These are phyloP conservation scores for Chlorella variabilis DNA, from an alignment of 163 green algal species.

Conservation along the genomic window DNA sequence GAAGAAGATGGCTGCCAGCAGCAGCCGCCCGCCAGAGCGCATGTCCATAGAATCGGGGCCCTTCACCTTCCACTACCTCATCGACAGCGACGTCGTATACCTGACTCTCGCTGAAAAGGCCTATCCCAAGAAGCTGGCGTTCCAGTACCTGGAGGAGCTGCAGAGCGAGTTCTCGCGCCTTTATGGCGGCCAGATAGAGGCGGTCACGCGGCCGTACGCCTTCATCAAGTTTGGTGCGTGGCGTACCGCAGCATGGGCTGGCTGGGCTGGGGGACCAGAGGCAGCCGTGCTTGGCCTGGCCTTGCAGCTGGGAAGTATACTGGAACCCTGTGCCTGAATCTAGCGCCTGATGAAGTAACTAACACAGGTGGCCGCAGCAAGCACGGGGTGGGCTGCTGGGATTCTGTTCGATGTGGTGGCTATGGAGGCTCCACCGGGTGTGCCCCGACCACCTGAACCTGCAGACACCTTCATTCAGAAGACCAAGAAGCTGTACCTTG, in stretches of 20 bases:
- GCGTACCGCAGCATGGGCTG: slow-evolving; percentile 5
- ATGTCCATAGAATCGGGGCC: slow-evolving; percentile 87
- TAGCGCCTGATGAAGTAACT: background rate
- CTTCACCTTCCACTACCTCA: slow-evolving; percentile 91
- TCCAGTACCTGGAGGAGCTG: slow-evolving; percentile 99
- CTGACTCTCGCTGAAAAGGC: slow-evolving; percentile 88
- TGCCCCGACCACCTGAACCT: background rate
- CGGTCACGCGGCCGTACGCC: slow-evolving; percentile 93
- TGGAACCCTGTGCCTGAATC: background rate
- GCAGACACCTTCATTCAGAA: slow-evolving; percentile 99
- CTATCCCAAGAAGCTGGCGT: slow-evolving; percentile 98
- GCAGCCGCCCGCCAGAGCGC: slow-evolving; percentile 57
- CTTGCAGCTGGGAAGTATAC: no score
- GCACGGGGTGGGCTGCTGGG: no score
- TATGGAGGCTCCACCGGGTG: background rate
- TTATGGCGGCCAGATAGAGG: slow-evolving; percentile 87
- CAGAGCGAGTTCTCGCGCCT: slow-evolving; percentile 90
- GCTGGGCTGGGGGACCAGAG: background rate
- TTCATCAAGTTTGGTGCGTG: slow-evolving; percentile 99
- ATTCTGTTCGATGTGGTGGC: no score
- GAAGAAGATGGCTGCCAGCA: slow-evolving; percentile 81
- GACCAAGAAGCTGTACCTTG: slow-evolving; percentile 98
- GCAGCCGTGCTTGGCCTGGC: no score
- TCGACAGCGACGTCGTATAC: slow-evolving; percentile 73
- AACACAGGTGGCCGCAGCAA: background rate